Conservation (phyloP, 2,329 filamentous ascomycete species). For the Cladophialophora psammophila region DNA sequence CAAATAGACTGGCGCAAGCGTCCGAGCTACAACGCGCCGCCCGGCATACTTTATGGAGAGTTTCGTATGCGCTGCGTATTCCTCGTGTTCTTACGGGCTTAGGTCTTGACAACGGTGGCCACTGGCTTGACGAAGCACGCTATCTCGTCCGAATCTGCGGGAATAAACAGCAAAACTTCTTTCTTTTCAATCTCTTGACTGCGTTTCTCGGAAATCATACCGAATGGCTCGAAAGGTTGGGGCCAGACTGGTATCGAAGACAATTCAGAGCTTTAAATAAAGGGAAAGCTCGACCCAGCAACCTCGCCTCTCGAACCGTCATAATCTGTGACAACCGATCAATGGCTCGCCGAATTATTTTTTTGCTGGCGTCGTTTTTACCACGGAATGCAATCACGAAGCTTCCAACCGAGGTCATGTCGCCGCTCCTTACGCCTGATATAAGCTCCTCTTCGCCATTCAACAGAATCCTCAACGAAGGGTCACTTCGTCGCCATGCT, state of each 20-base stretch:
- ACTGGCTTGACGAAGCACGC: slow-evolving; percentile 67
- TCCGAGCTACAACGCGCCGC: slow-evolving; percentile 53
- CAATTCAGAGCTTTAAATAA: slow-evolving; percentile 59
- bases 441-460: slow-evolving; percentile 30
- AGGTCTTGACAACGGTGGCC: slow-evolving; percentile 58
- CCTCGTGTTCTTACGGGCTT: slow-evolving; percentile 65
- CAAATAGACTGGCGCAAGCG: slow-evolving; percentile 56
- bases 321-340: slow-evolving; percentile 66
- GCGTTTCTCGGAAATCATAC: slow-evolving; percentile 67
- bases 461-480: slow-evolving; percentile 20
- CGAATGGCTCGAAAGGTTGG: slow-evolving; percentile 64
- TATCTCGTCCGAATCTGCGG: slow-evolving; percentile 64
- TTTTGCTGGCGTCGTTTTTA: slow-evolving; percentile 65
- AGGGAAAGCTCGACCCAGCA: slow-evolving; percentile 56
- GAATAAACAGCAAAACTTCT: slow-evolving; percentile 65
- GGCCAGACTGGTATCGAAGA: slow-evolving; percentile 62
- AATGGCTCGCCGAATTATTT: slow-evolving; percentile 64
- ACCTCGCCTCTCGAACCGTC: slow-evolving; percentile 62
- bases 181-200: slow-evolving; percentile 65
- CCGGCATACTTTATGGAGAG: slow-evolving; percentile 57
- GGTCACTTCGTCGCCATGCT: slow-evolving; percentile 26
- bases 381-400: slow-evolving; percentile 46
- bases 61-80: slow-evolving; percentile 63
- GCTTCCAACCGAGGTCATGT: slow-evolving; percentile 27
- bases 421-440: slow-evolving; percentile 34